A percentile compares a stretch with the other conserved stretches of the same genome.
These are phyloP conservation scores for Globisporangium carolinianum DNA, from an alignment of 352 stramenopile species.

Conservation along the genomic window DNA sequence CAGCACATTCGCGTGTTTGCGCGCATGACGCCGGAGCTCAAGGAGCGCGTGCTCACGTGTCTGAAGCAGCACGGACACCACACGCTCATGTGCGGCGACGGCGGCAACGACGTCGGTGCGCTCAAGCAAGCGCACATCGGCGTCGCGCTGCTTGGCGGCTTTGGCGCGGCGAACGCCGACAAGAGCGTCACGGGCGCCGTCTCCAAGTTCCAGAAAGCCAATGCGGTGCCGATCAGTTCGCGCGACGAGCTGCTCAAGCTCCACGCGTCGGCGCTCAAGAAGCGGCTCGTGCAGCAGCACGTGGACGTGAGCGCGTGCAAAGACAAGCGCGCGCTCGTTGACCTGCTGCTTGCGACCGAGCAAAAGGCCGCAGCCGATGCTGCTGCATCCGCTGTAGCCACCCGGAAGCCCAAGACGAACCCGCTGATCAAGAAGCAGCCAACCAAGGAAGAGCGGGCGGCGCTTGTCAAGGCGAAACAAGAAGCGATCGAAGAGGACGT, in stretches of 20 bases:
- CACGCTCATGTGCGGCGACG: conserved; percentile 98
- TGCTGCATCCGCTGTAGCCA: no score
- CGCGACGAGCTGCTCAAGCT: conserved; percentile 83
- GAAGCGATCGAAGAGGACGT: conserved; percentile 79
- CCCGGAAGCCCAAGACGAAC: conserved; percentile 31
- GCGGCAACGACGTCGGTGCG: conserved; percentile 96
- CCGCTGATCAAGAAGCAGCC: conserved; percentile 42
- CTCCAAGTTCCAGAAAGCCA: conserved; percentile 73
- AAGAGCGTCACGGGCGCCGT: conserved; percentile 72
- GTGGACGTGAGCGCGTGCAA: conserved; percentile 61
- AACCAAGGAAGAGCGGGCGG: conserved; percentile 78
- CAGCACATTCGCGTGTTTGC: conserved; percentile 92
- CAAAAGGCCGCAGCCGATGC: conserved; percentile 44
- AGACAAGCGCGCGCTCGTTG: conserved; percentile 79
- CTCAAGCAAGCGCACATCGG: conserved; percentile 91
- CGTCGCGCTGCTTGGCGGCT: conserved; percentile 73
- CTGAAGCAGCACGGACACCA: conserved; percentile 91
- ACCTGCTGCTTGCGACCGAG: conserved; percentile 63
- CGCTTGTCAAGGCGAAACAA: conserved; percentile 78
- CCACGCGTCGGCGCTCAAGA: conserved; percentile 79
- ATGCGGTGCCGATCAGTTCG: conserved; percentile 30
- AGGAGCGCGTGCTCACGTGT: conserved; percentile 93
- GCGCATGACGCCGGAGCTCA: conserved; percentile 94
- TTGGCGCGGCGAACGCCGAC: conserved; percentile 80
- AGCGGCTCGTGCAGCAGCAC: conserved; percentile 47